phyloP scores from a whole-genome alignment of 352 stramenopile genomes.

The Hyaloperonospora brassicae region DNA sequence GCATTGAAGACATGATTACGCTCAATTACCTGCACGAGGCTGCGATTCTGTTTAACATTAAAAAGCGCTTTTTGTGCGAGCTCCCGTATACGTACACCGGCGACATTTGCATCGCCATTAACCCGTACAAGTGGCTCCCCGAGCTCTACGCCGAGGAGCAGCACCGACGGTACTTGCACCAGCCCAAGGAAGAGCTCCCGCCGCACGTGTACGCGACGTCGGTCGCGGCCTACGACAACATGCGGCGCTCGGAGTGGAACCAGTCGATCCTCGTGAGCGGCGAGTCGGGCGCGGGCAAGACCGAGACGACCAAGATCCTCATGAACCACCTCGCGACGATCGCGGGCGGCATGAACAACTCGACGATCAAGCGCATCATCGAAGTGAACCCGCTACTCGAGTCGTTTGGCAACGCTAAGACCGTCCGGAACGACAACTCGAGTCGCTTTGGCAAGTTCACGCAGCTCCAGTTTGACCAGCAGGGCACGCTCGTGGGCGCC shows the following conservation, averaged over 20 bases:
- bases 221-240: slow-evolving; percentile 71
- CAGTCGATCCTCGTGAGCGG: slow-evolving; percentile 84
- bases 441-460: slow-evolving; percentile 96
- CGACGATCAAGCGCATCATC: slow-evolving; percentile 94
- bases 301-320: slow-evolving; percentile 91
- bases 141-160: slow-evolving; percentile 81
- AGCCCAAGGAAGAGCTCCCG: slow-evolving; percentile 66
- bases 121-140: slow-evolving; percentile 92
- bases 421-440: slow-evolving; percentile 96
- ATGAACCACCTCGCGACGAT: slow-evolving; percentile 84
- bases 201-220: slow-evolving; percentile 77
- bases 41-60: slow-evolving; percentile 86
- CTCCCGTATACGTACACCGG: slow-evolving; percentile 94
- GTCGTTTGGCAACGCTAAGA: slow-evolving; percentile 97
- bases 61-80: slow-evolving; percentile 68
- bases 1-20: slow-evolving; percentile 82
- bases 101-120: slow-evolving; percentile 96
- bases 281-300: slow-evolving; percentile 89
- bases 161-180: slow-evolving; percentile 66
- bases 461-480: slow-evolving; percentile 88
- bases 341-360: slow-evolving; percentile 79
- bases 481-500: slow-evolving; percentile 83
- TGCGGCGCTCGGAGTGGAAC: slow-evolving; percentile 60
- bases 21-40: slow-evolving; percentile 88
- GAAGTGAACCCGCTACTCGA: slow-evolving; percentile 97